These are phyloP conservation scores for Ampelocalamus luodianensis DNA, from an alignment of 176 grass and related monocot species.

Conservation along the genomic window DNA sequence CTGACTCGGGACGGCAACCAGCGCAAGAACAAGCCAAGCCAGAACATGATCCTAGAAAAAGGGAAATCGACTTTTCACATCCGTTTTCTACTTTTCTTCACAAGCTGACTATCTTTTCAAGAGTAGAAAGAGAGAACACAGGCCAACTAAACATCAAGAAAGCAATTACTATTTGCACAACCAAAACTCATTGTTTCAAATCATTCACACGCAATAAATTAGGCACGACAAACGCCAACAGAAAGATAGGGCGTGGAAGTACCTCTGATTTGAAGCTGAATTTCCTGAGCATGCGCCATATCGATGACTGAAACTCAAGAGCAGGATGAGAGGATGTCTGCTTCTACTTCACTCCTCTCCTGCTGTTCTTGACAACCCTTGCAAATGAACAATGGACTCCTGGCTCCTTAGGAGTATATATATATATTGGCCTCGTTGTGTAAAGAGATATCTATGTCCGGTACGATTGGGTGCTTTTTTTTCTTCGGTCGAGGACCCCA, in stretches of 20 bases:
- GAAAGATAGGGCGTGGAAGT: background rate
- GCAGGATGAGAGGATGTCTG: background rate
- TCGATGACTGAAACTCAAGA: background rate
- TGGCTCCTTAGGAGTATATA: constrained; percentile 27
- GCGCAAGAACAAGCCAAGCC: constrained; percentile 6
- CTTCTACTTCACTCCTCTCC: background rate
- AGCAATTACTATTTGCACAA: background rate
- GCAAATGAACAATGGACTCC: background rate
- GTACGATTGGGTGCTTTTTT: background rate
- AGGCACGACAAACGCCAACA: background rate
- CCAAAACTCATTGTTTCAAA: background rate
- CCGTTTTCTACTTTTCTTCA: background rate
- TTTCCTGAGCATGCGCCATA: constrained; percentile 58
- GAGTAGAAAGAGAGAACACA: background rate
- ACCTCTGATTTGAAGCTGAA: constrained; percentile 66
- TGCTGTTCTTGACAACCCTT: background rate
- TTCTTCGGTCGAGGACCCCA: background rate
- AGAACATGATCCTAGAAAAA: background rate
- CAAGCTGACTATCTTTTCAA: background rate
- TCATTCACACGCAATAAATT: background rate
- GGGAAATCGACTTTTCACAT: background rate
- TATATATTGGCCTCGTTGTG: constrained; percentile 35
- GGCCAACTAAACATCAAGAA: background rate
- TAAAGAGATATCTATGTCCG: background rate
- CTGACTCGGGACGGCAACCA: background rate